These are phyloP conservation scores for Pseudoscleropodium purum DNA, from an alignment of 225 moss, liverwort and hornwort genomes.

Conservation along the genomic window DNA sequence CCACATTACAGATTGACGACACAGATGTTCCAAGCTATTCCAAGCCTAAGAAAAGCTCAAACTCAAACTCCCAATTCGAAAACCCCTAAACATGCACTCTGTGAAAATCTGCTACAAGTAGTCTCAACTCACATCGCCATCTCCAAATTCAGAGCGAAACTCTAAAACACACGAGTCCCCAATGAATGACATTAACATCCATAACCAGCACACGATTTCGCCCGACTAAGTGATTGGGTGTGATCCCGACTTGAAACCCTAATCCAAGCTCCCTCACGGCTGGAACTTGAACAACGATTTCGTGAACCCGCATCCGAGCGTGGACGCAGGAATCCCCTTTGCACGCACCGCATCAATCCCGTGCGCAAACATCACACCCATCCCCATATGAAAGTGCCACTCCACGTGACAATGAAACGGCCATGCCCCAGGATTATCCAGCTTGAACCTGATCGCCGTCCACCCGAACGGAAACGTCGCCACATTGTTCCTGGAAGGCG, in stretches of 20 bases:
- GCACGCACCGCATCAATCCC: background rate
- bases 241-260: no score
- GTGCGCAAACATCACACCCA: constrained; percentile 55
- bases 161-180: background rate
- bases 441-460: constrained; percentile 41
- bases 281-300: background rate
- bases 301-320: constrained; percentile 46
- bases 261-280: background rate
- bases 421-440: constrained; percentile 58
- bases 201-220: background rate
- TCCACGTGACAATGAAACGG: constrained; percentile 62
- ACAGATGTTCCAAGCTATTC: background rate
- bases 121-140: background rate
- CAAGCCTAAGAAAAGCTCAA: background rate
- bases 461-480: constrained; percentile 43
- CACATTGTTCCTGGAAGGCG: constrained; percentile 37
- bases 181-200: constrained; percentile 21
- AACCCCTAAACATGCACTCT: no score
- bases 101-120: background rate
- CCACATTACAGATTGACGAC: background rate
- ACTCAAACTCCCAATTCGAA: background rate
- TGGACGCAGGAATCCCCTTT: constrained; percentile 6
- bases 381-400: constrained; percentile 61
- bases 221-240: no score
- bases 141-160: background rate